Percentiles rank a stretch among this genome's conserved stretches.
Conservation (phyloP, 2,329 filamentous ascomycete genomes). For the Microsporum ferrugineum region DNA sequence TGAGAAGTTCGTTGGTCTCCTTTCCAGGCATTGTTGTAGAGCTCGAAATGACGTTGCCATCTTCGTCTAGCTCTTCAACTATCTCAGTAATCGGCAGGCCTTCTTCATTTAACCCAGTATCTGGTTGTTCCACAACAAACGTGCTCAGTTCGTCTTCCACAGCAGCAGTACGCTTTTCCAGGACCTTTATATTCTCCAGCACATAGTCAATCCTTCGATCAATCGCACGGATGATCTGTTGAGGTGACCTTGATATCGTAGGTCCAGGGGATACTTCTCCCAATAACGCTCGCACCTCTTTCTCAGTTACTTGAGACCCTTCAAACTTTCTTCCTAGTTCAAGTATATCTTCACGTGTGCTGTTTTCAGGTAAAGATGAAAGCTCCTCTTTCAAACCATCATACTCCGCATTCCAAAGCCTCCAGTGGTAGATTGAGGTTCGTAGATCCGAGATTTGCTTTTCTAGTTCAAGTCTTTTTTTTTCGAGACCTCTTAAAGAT, state of each 20-base stretch:
- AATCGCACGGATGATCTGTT: slow-evolving; percentile 57
- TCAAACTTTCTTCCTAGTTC: slow-evolving; percentile 36
- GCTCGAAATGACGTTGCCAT: slow-evolving; percentile 68
- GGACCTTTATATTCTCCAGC: slow-evolving; percentile 60
- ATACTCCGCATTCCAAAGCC: slow-evolving; percentile 83
- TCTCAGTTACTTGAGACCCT: slow-evolving; percentile 32
- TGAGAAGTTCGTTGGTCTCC: slow-evolving; percentile 54
- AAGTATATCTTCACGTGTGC: slow-evolving; percentile 45
- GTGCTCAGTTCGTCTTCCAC: slow-evolving; percentile 60
- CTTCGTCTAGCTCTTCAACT: slow-evolving; percentile 79
- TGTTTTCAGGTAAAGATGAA: slow-evolving; percentile 40
- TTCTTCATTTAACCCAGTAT: slow-evolving; percentile 39
- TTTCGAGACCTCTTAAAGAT: slow-evolving; percentile 52
- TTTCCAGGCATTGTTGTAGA: slow-evolving; percentile 57
- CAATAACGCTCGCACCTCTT: slow-evolving; percentile 47
- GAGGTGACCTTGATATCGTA: slow-evolving; percentile 39
- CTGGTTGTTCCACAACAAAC: slow-evolving; percentile 48
- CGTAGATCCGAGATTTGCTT: slow-evolving; percentile 61
- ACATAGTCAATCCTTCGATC: slow-evolving; percentile 80
- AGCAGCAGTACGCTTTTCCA: slow-evolving; percentile 60
- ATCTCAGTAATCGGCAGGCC: slow-evolving; percentile 80
- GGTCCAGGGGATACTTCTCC: slow-evolving; percentile 28
- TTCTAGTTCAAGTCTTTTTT: slow-evolving; percentile 63
- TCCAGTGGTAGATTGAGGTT: slow-evolving; percentile 74
- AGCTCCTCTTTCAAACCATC: slow-evolving; percentile 79